Conservation (phyloP, 2,329 filamentous ascomycete species). For the Metarhizium anisopliae region DNA sequence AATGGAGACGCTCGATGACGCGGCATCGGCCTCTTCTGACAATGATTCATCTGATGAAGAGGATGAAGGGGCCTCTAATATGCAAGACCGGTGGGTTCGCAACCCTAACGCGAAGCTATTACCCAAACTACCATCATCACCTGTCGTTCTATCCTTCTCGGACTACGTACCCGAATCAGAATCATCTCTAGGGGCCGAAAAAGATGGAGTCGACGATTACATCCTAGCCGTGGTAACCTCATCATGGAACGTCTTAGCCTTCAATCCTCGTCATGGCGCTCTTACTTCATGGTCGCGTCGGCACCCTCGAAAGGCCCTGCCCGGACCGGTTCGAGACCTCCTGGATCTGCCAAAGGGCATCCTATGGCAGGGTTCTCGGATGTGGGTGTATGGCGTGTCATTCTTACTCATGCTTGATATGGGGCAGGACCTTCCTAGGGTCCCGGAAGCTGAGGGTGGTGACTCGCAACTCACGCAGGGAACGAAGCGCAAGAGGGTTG, state of each 20-base stretch:
- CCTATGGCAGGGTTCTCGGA: conserved; percentile 68
- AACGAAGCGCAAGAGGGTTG: conserved; percentile 47
- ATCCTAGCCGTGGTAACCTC: conserved; percentile 44
- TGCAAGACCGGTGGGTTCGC: conserved; percentile 57
- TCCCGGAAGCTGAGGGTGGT: conserved; percentile 21
- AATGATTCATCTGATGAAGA: conserved; percentile 27
- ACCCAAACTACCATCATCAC: conserved; percentile 56
- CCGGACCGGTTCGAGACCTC: conserved; percentile 62
- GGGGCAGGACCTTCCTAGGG: conserved; percentile 52
- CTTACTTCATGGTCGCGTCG: conserved; percentile 79
- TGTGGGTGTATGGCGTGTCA: conserved; percentile 80
- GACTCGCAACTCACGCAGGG: conserved; percentile 18
- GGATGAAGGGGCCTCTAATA: conserved; percentile 33
- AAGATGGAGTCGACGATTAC: conserved; percentile 33
- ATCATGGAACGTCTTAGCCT: conserved; percentile 60
- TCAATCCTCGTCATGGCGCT: conserved; percentile 68
- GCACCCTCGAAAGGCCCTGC: conserved; percentile 69
- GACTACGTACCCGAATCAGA: conserved; percentile 31
- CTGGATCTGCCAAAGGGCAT: conserved; percentile 76
- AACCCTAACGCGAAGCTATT: conserved; percentile 64
- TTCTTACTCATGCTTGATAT: conserved; percentile 94
- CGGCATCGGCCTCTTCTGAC: conserved; percentile 25
- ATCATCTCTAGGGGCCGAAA: conserved; percentile 16
- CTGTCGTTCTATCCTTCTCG: conserved; percentile 61
- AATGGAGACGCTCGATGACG: conserved; percentile 22